Evolutionary conservation across 139 green algal species (phyloP).

Genomic region (Tetradesmus obliquus): DNA sequence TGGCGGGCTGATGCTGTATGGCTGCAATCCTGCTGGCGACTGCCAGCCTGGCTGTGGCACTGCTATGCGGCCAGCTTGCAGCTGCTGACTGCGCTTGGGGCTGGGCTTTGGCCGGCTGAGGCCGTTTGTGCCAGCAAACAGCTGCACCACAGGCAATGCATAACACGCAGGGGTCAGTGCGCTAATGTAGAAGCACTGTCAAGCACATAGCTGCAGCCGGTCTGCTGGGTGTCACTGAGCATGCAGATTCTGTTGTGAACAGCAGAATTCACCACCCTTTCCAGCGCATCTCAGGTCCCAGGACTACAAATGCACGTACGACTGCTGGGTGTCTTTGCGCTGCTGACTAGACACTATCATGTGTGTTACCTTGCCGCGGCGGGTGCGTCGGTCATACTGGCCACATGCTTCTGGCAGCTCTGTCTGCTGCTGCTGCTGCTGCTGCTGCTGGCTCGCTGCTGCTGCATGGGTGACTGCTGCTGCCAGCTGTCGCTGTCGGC

Average conservation of each 20-base stretch:
- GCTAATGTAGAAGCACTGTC: background rate
- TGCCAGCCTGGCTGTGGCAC: background rate
- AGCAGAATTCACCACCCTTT: too few relatives aligned
- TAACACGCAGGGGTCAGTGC: background rate
- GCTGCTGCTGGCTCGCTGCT: background rate
- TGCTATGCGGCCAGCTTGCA: background rate
- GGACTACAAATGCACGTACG: background rate
- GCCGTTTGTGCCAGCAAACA: slow-evolving; percentile 33
- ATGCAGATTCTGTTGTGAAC: background rate
- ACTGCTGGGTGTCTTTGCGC: background rate
- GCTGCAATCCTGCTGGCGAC: background rate
- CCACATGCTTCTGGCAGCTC: background rate
- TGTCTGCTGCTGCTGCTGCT: background rate
- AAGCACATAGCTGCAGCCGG: background rate
- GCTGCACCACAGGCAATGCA: background rate
- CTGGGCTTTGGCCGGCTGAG: slow-evolving; percentile 8
- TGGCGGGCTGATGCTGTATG: background rate
- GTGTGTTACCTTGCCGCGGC: slow-evolving; percentile 26
- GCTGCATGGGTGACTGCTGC: background rate
- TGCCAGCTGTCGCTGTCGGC: background rate
- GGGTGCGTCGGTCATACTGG: slow-evolving; percentile 10
- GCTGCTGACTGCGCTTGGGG: background rate
- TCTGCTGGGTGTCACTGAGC: background rate
- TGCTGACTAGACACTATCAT: too few relatives aligned
- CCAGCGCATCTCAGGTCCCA: too few relatives aligned